Conservation (phyloP, 192 early-diverging fungal genomes). For the Entomortierella lignicola region DNA sequence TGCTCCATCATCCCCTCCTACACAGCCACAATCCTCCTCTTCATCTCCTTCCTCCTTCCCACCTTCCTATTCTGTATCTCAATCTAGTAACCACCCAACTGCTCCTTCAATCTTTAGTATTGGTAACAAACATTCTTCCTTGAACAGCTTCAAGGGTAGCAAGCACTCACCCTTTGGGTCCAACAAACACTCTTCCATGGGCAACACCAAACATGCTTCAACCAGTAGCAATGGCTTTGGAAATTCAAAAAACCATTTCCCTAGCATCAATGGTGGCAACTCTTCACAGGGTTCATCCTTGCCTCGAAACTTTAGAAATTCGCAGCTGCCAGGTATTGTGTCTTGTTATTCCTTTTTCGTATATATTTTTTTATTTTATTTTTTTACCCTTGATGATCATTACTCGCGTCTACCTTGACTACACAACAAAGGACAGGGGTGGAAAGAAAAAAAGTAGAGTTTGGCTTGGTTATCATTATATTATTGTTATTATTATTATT, state of each 20-base stretch:
- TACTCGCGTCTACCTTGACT: no score
- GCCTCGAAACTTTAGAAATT: conserved; percentile 17
- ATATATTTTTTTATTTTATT: background rate
- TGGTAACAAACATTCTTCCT: conserved; percentile 27
- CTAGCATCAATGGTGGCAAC: conserved; percentile 12
- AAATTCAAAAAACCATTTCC: conserved; percentile 16
- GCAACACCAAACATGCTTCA: conserved; percentile 28
- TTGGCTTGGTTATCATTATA: no score
- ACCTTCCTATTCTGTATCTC: background rate
- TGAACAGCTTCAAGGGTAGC: conserved; percentile 10
- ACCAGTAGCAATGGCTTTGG: conserved; percentile 34
- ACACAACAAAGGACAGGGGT: no score
- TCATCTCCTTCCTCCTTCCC: conserved; percentile 2
- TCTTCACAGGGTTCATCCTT: background rate
- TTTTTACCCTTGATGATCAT: background rate
- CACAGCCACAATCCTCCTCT: background rate
- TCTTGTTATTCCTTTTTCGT: background rate
- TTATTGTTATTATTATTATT: background rate
- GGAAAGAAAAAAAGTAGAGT: background rate
- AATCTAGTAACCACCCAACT: background rate
- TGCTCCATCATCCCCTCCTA: conserved; percentile 7
- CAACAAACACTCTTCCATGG: conserved; percentile 26
- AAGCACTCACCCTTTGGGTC: conserved; percentile 22
- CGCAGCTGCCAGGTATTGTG: conserved; percentile 15
- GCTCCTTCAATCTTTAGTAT: conserved; percentile 20